phyloP scores from a whole-genome alignment of 164 flowering plant species.

The Tetracentron sinense region DNA sequence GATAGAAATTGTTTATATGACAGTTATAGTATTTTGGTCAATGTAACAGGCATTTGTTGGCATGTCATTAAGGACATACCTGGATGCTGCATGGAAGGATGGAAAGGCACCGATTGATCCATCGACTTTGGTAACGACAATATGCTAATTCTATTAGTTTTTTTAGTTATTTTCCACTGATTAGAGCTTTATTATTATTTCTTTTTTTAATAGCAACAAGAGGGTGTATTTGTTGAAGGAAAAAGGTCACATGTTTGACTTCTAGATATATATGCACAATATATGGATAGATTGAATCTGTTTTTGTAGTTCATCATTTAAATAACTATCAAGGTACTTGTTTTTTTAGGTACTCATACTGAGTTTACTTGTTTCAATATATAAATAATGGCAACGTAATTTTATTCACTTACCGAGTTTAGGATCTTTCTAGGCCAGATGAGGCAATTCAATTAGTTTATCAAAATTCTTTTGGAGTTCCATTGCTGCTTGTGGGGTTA shows the following conservation, averaged over 20 bases:
- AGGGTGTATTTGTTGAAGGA: background rate
- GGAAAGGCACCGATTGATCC: conserved; percentile 98
- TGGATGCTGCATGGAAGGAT: conserved; percentile 98
- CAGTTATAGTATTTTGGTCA: background rate
- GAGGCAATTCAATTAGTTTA: no score
- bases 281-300: background rate
- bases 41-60: conserved; percentile 87
- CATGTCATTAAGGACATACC: conserved; percentile 92
- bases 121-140: conserved; percentile 69
- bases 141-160: background rate
- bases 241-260: background rate
- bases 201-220: background rate
- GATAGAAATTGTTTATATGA: conserved; percentile 1
- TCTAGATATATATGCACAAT: background rate
- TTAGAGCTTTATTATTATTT: background rate
- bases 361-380: no score
- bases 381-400: no score
- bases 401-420: no score
- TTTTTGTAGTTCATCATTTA: no score
- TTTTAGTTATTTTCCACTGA: background rate
- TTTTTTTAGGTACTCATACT: no score
- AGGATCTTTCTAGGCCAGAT: no score
- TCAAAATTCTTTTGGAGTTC: no score
- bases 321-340: no score
- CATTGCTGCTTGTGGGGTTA: no score